Evolutionary conservation across 2,329 filamentous ascomycete species (phyloP), one percentile per base, ranked within the genome.

Genomic region (Pseudocercospora musae): DNA sequence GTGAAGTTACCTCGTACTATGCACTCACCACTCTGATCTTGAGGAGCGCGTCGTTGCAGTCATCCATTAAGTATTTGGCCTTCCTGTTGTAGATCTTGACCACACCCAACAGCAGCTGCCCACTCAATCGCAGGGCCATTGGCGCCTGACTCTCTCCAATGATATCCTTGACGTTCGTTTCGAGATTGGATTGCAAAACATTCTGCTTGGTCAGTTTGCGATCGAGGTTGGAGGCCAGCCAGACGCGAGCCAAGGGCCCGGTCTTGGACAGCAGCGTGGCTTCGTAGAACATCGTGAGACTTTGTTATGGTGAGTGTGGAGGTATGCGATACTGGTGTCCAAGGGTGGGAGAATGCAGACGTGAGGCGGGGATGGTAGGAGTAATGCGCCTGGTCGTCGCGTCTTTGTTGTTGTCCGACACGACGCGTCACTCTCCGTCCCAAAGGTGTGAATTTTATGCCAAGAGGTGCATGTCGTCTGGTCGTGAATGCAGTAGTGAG

Each of bases 31-130:
- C 96, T 76, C 98, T 97, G 72, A 99, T 97, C 81, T 97, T 98
- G 83, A 96, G 89, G 68, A 99, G 82, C 42, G 94, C 94, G 78
- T 99, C 95, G 73, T 96, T 97, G 79, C 95, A 99, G 75, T 99
- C 95, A 73, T 99, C 95, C 53, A 98, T 82, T 56, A 99, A 82
- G 78, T 99, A 99, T 72, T 93, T 90, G 73, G 95, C 94, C 80
- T 99, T 99, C 74, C 95, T 86, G 78, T 93, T 96, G 78, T 99
- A 99, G 74, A 99, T 99, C 74, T 94, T 88, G 70, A 97, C 95
- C 25, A 99, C 95, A 80, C 95, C 95, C 60, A 99, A 85, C 73
- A 99, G 82, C 62, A 99, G 84, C 80, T 99, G 95, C 63, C 94
- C 93, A 74, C 92, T 98, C 65, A 99, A 81, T 70, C 95, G 92